Percentiles rank a stretch among this genome's conserved stretches.
phyloP scores from a whole-genome alignment of 1,139 yeast species.

The Debaryomyces subglobosus region DNA sequence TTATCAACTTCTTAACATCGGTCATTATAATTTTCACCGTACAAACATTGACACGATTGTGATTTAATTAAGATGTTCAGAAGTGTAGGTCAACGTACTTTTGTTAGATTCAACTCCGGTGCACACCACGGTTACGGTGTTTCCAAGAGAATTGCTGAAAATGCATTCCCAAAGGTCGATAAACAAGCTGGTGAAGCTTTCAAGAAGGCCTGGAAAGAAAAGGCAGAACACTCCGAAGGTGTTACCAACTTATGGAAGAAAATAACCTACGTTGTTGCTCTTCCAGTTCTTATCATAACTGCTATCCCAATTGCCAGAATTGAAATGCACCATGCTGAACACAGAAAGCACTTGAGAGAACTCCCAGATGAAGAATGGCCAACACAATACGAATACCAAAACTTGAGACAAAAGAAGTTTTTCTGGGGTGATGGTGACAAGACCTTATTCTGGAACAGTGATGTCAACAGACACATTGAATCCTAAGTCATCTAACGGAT shows the following conservation, averaged over 20 bases:
- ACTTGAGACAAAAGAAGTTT: constrained; percentile 81
- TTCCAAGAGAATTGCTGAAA: constrained; percentile 46
- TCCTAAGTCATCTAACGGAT: constrained; percentile 6
- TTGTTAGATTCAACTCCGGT: constrained; percentile 43
- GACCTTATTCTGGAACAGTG: constrained; percentile 95
- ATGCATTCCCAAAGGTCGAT: constrained; percentile 42
- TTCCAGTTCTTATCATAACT: constrained; percentile 77
- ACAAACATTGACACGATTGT: background rate
- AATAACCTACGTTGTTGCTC: constrained; percentile 75
- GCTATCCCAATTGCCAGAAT: constrained; percentile 79
- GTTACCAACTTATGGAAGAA: constrained; percentile 85
- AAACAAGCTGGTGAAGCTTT: constrained; percentile 48
- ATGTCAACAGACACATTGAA: constrained; percentile 82
- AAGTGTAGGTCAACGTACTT: constrained; percentile 41
- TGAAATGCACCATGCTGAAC: constrained; percentile 88
- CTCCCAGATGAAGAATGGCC: constrained; percentile 92
- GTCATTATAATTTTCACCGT: background rate
- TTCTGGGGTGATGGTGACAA: constrained; percentile 99
- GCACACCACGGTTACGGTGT: constrained; percentile 39
- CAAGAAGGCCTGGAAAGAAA: constrained; percentile 52
- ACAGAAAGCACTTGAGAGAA: constrained; percentile 79
- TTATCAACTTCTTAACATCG: constrained; percentile 2
- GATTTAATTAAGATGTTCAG: constrained; percentile 33
- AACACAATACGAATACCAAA: constrained; percentile 84
- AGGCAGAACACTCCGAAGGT: constrained; percentile 75